Base-by-base conservation (phyloP, 371 early-diverging fungal species). In the Parasitella parasitica region DNA sequence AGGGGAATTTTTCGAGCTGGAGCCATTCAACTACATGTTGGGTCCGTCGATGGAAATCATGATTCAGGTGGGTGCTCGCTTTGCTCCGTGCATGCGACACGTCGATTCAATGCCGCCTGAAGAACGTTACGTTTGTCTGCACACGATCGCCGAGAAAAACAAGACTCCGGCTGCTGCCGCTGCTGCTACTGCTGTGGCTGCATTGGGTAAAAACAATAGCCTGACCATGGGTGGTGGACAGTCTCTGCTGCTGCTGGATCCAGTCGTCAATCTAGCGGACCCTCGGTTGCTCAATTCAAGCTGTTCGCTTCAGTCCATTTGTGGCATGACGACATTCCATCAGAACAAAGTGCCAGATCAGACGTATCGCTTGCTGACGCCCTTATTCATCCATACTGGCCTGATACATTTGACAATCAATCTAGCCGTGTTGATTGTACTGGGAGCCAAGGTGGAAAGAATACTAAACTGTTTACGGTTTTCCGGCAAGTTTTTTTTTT, bases 371-470 rank as follows among this genome's bases (percentile, higher is more conserved):
- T 89, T 94, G 60, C 76, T 93, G 38, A 72, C 84, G 0, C 88
- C 95, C 5, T 81, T 92, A 16, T 89, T 90, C 60, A 70, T 93
- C 54, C 94, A 94, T 72, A 91, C 83, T 16, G 95, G 94, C 6
- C 54, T 92, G 1, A n/a, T 93, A 1, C 95, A 95, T 71, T 62
- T 89, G n/a, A 15, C 81, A 1, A 75, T 92, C 59, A 93, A 94
- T 68, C 35, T 90, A 53, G 20, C 71, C n/a, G 78, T 88, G 30
- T 90, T 92, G 56, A 49, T 88, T 43, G 61, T 77, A 24, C 73
- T 86, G 8, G 91, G 91, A 9, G 77, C 75, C 4, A 77, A 83
- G 46, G 63, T 94, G 50, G 95, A 95, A 71, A 61, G 73, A 26
- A 83, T 85, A 11, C 84, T 89, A 60, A 93, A 92, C 11, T 52